A percentile compares a stretch with the other conserved stretches of the same genome.
Conservation (phyloP, 2,329 filamentous ascomycete species). For the Botrytis tulipae region DNA sequence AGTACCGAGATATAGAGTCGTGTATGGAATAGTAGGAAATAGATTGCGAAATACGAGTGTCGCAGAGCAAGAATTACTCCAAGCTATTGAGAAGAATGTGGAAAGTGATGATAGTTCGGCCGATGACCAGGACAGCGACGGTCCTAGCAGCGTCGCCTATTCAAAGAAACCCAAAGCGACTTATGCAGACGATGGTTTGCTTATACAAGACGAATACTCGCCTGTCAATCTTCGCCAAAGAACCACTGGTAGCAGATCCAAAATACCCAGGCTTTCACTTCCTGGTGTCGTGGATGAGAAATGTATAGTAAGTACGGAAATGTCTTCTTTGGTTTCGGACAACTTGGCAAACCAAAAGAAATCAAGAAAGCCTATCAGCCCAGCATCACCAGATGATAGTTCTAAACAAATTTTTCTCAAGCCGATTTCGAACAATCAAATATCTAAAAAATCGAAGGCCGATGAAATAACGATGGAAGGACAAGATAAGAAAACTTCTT, state of each 20-base stretch:
- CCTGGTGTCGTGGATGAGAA: constrained; percentile 19
- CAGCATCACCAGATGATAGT: constrained; percentile 32
- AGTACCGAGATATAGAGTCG: constrained; percentile 49
- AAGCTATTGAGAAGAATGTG: constrained; percentile 31
- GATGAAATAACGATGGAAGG: constrained; percentile 35
- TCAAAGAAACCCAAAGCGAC: background rate
- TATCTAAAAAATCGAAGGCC: constrained; percentile 38
- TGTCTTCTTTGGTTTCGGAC: constrained; percentile 18
- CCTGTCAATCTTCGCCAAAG: background rate
- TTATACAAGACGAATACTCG: background rate
- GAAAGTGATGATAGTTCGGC: constrained; percentile 23
- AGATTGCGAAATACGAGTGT: constrained; percentile 47
- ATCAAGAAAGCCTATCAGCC: constrained; percentile 34
- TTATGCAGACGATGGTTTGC: background rate
- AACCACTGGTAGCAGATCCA: background rate
- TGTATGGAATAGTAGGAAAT: constrained; percentile 58
- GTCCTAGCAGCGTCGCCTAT: background rate
- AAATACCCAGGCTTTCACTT: constrained; percentile 16
- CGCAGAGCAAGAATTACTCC: constrained; percentile 30
- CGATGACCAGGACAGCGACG: background rate
- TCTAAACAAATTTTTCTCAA: constrained; percentile 26
- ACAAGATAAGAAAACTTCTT: constrained; percentile 45
- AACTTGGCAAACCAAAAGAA: constrained; percentile 37
- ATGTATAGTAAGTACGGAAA: background rate
- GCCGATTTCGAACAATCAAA: constrained; percentile 32